phyloP scores from a whole-genome alignment of 345 rosid genomes.

The Eucalyptus globulus region DNA sequence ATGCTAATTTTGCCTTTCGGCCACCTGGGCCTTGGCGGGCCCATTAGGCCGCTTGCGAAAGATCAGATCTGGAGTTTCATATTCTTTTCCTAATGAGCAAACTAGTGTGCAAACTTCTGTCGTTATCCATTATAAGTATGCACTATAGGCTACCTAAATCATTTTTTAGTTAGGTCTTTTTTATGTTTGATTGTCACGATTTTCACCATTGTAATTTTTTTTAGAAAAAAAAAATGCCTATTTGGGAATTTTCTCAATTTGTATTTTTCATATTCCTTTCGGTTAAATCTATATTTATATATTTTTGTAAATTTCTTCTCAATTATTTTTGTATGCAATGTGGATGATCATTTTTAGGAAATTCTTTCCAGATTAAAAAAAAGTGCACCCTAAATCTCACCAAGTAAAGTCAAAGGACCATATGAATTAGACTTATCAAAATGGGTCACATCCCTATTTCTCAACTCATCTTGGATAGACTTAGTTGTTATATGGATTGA shows the following conservation, averaged over 20 bases:
- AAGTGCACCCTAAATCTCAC: neutral
- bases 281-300: too few species aligned
- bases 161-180: neutral
- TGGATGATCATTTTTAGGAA: neutral
- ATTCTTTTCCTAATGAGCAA: neutral
- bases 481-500: too few species aligned
- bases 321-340: accelerated
- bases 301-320: neutral
- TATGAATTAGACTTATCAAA: too few species aligned
- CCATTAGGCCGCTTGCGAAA: neutral
- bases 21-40: neutral
- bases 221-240: neutral
- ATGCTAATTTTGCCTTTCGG: neutral
- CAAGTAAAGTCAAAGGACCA: neutral
- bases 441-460: too few species aligned
- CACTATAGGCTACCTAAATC: neutral
- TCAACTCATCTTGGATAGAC: too few species aligned
- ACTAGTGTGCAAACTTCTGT: neutral
- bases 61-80: neutral
- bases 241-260: neutral
- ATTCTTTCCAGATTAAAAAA: neutral
- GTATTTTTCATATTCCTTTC: neutral
- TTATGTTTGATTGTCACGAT: neutral
- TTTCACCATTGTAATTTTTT: neutral
- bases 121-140: neutral